A percentile compares a stretch with the other conserved stretches of the same genome.
These are phyloP conservation scores for Scheffersomyces ergatensis DNA, from an alignment of 805 yeast species.

Conservation along the genomic window DNA sequence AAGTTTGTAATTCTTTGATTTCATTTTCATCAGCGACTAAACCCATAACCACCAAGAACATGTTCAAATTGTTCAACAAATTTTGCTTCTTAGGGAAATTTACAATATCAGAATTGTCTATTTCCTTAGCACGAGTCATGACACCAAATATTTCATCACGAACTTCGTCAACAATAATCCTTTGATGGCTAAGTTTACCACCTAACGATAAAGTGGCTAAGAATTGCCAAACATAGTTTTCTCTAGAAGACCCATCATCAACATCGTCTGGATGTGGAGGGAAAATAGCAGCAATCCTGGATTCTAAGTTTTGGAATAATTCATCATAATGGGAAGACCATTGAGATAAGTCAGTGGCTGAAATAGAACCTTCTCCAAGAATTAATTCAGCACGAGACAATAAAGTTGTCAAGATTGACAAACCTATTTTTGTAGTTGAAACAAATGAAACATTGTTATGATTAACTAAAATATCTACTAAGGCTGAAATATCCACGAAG, in stretches of 20 bases:
- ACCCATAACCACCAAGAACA: conserved; percentile 96
- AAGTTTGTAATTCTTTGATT: conserved; percentile 62
- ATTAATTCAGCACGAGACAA: conserved; percentile 90
- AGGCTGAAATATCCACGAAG: conserved; percentile 74
- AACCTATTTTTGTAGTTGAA: conserved; percentile 74
- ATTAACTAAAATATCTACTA: conserved; percentile 66
- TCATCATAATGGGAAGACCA: conserved; percentile 85
- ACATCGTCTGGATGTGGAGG: conserved; percentile 60
- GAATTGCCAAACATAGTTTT: conserved; percentile 88
- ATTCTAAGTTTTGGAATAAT: conserved; percentile 75
- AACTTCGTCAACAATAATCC: conserved; percentile 90
- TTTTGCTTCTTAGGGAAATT: conserved; percentile 49
- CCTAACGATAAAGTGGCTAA: conserved; percentile 91
- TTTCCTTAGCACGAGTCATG: conserved; percentile 71
- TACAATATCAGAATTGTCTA: conserved; percentile 46
- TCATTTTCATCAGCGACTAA: conserved; percentile 87
- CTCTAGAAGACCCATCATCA: conserved; percentile 57
- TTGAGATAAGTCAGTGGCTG: conserved; percentile 54
- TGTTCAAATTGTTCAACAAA: conserved; percentile 75
- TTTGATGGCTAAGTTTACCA: conserved; percentile 86
- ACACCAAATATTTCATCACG: conserved; percentile 91
- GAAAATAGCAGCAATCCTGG: conserved; percentile 74
- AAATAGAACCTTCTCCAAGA: conserved; percentile 70
- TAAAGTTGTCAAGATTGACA: conserved; percentile 83
- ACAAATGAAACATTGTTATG: conserved; percentile 70